These are phyloP conservation scores for Nicotiana otophora DNA, from an alignment of 257 asterid species.

Conservation along the genomic window DNA sequence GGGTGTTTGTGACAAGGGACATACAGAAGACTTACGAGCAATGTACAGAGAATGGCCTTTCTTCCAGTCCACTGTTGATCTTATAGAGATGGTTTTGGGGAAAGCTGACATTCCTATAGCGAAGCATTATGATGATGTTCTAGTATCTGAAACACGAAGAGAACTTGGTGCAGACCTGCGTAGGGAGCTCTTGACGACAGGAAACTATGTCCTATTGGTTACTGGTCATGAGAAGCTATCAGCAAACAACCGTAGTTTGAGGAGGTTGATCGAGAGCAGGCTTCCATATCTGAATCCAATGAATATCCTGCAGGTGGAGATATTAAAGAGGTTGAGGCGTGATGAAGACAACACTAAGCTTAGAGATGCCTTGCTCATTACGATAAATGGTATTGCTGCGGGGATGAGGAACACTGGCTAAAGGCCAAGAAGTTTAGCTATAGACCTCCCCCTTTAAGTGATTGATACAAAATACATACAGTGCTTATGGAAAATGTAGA, in stretches of 20 bases:
- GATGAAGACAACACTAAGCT: slow-evolving; percentile 72
- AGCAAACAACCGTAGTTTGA: slow-evolving; percentile 56
- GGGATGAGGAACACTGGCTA: slow-evolving; percentile 97
- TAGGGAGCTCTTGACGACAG: slow-evolving; percentile 71
- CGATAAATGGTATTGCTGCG: slow-evolving; percentile 93
- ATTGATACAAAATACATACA: not conserved
- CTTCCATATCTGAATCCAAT: slow-evolving; percentile 86
- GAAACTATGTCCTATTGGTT: slow-evolving; percentile 50
- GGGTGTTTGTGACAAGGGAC: slow-evolving; percentile 73
- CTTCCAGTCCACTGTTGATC: slow-evolving; percentile 81
- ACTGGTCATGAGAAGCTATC: slow-evolving; percentile 81
- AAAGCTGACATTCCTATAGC: slow-evolving; percentile 80
- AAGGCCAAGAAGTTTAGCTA: slow-evolving; percentile 1
- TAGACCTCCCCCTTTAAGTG: not conserved
- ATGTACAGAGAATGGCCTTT: slow-evolving; percentile 97
- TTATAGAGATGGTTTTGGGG: slow-evolving; percentile 92
- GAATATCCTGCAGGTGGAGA: slow-evolving; percentile 96
- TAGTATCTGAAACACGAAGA: slow-evolving; percentile 64
- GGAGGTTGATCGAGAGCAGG: slow-evolving; percentile 86
- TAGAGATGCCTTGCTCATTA: slow-evolving; percentile 78
- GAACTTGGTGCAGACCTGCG: slow-evolving; percentile 72
- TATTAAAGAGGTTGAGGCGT: slow-evolving; percentile 66
- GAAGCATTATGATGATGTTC: slow-evolving; percentile 77
- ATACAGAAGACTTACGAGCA: slow-evolving; percentile 67
- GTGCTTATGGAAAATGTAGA: not conserved